Evolutionary conservation across 768 basidiomycete species (phyloP).

Genomic region (Xerocomus spinulosus): DNA sequence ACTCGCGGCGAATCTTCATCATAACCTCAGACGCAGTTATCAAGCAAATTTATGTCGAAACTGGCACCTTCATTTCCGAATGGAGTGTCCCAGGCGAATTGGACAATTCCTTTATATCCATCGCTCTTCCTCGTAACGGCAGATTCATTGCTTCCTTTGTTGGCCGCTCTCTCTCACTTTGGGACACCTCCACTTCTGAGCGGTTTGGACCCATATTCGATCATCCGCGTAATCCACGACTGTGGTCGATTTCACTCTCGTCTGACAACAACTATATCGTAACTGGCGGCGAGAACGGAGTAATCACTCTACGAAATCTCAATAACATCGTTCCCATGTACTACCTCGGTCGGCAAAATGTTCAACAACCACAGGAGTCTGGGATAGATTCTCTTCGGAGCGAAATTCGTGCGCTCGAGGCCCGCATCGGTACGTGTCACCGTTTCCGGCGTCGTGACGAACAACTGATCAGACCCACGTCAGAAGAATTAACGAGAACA

Average conservation of each 20-base stretch:
- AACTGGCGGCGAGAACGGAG: constrained; percentile 4
- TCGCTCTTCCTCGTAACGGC: constrained; percentile 2
- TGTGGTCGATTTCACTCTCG: constrained; percentile 11
- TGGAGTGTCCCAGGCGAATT: neutral
- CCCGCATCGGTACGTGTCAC: constrained; percentile 1
- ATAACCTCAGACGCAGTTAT: neutral
- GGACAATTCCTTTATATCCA: constrained; percentile 3
- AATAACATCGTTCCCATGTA: constrained; percentile 1
- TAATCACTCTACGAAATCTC: constrained; percentile 6
- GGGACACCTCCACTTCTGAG: constrained; percentile 12
- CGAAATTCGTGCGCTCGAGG: constrained; percentile 3
- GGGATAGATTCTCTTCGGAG: neutral
- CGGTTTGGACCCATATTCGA: constrained; percentile 9
- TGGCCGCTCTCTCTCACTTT: constrained; percentile 5
- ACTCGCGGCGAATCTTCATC: constrained; percentile 4
- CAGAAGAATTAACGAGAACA: constrained; percentile 3
- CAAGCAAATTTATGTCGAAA: constrained; percentile 2
- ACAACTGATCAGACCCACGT: neutral
- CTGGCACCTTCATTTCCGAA: constrained; percentile 6
- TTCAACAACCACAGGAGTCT: neutral
- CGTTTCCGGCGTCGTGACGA: neutral
- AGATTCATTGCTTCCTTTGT: constrained; percentile 4
- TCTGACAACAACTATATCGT: constrained; percentile 4
- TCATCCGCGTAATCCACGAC: neutral
- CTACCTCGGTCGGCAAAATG: neutral